Evolutionary conservation across 164 flowering plant species (phyloP), one percentile per base, ranked within the genome.

Genomic region (Echeveria elegans): DNA sequence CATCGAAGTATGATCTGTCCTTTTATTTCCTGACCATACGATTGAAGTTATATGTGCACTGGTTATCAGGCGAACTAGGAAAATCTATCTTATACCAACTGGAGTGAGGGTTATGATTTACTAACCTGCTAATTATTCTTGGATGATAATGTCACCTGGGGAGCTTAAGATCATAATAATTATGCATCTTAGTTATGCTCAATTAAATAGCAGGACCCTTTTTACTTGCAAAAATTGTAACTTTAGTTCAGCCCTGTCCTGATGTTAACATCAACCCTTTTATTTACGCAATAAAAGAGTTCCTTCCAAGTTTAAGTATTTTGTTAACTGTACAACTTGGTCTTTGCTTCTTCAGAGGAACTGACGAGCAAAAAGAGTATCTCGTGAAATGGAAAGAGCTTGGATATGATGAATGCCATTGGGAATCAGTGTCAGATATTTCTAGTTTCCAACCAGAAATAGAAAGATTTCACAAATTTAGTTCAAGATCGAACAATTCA

Each of bases 331-430:
- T 10, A 9, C 19, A 66, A 43, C 23, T 19, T 5, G 28, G 50
- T 74, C 15, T 16, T 70, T 41, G 56, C 59, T 60, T 72, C 36
- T 76, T 32, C 82, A 92, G 97, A 83, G 85, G 68, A 53, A 73
- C 68, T 50, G 88, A 82, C 68, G 85, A 79, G 53, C 88, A 85
- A 70, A 91, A 83, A 75, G 95, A 95, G 77, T 92, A 90, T 79
- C 76, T 88, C 76, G 98, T 95, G 37, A 95, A 95, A 75, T 95
- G 87, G 85, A 92, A 92, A 77, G 98, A 92, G 66, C 97, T 95
- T 70, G 10, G 79, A 4, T 92, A 95, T 77, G 98, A 95, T 72
- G 98, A 95, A 73, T 92, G 98, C 52, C 85, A 79, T 48, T 95
- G 99, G 99, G 99, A 95, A 73, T 73, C 72, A 72, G 97, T 84